Evolutionary conservation across 208 protist species (phyloP), one percentile per base, ranked within the genome.

Genomic region (Crithidia thermophila): DNA sequence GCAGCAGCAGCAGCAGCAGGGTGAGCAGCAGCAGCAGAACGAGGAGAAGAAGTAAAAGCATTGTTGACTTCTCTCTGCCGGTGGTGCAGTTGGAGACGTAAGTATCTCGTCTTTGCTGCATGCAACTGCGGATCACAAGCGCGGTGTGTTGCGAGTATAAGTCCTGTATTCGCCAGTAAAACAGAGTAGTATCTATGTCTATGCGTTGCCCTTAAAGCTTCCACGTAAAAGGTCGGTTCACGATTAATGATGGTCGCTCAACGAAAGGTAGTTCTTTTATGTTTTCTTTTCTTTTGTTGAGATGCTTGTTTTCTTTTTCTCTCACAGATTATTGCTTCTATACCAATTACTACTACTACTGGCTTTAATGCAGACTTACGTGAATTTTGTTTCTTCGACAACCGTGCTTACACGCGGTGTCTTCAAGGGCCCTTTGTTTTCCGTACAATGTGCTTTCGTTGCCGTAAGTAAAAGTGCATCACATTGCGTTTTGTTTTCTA

Each of bases 251-350:
- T n/a, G n/a, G n/a, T 62, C 45, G 4, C 13, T 18, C 40, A 46
- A 30, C 45, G 45, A 51, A 2, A 8, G 18, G 23, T 51, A 30
- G 4, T 51, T 16, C 20, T 30, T 51, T 51, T 51, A 46, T 63
- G 9, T 47, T 74, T 43, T 67, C 20, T 74, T 45, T 67, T 2
- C 52, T 33, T 57, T 40, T 27, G 8, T 37, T 57, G 23, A 43
- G 20, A 69, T 31, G 42, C 70, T 67, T 68, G 14, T 64, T 56
- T 70, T 62, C 28, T 47, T 56, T 55, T 31, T 45, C 23, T 53
- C 36, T 61, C 60, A 46, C 36, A 50, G 36, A 53, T 49, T 55
- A 37, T 56, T 33, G 21, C n/a, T 50, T 30, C 7, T 34, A 57
- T 64, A 37, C 23, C 13, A 31, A 14, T 21, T 65, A 20, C 31